Percentiles rank a stretch among this genome's conserved stretches.
Conservation (phyloP, 257 asterid species). For the Leonotis leonurus region DNA sequence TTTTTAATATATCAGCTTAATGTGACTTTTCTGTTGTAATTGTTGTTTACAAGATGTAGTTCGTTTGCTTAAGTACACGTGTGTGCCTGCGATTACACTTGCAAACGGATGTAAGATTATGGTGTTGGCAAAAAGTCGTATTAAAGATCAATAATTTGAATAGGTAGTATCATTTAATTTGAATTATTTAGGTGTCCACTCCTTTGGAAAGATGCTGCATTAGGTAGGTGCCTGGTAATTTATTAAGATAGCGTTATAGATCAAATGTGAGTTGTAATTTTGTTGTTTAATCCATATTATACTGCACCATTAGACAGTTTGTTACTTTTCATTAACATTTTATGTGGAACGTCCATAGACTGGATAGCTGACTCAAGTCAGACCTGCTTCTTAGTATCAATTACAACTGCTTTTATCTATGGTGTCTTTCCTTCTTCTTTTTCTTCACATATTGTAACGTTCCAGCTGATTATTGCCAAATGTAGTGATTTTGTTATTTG, state of each 20-base stretch:
- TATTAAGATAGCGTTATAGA: neutral
- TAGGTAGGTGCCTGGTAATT: neutral
- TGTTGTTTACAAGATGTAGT: neutral
- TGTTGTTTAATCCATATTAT: neutral
- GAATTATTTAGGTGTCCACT: neutral
- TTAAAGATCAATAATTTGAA: neutral
- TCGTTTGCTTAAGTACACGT: neutral
- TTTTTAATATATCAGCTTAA: slow-evolving; percentile 7
- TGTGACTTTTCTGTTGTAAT: neutral
- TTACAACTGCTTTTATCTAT: neutral
- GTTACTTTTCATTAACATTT: neutral
- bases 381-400: neutral
- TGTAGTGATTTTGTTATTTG: neutral
- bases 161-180: neutral
- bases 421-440: neutral
- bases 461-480: too few relatives aligned
- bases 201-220: neutral
- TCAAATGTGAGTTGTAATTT: neutral
- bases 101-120: neutral
- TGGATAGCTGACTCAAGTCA: neutral
- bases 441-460: too few relatives aligned
- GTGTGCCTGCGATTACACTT: neutral
- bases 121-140: neutral
- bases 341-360: neutral
- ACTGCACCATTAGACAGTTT: neutral